Evolutionary conservation across 2,329 filamentous ascomycete species (phyloP).

Genomic region (Corinectria fuckeliana): DNA sequence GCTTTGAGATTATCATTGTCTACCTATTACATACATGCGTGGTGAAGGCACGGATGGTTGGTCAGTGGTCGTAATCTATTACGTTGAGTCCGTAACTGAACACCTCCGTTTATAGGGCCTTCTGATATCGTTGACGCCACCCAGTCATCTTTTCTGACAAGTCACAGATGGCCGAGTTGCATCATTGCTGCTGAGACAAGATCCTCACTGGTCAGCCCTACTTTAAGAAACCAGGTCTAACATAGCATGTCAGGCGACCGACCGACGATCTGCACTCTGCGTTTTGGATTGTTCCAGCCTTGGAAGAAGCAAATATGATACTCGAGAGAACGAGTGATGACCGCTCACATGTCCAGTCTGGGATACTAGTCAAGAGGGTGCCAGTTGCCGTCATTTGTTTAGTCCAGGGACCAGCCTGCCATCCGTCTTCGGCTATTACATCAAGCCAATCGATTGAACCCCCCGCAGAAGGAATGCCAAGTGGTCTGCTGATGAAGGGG

Average conservation of each 20-base stretch:
- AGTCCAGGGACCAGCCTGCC: conserved; percentile 15
- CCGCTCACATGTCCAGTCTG: conserved; percentile 4
- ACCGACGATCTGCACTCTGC: conserved; percentile 18
- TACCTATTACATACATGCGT: too few relatives aligned
- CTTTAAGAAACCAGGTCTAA: conserved; percentile 12
- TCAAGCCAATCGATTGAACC: conserved; percentile 2
- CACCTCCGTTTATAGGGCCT: not conserved
- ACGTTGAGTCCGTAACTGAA: not conserved
- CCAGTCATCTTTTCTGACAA: not conserved
- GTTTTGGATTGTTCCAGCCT: not conserved
- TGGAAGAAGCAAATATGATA: conserved; percentile 4
- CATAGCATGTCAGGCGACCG: conserved; percentile 25
- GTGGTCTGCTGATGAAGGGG: conserved; percentile 8
- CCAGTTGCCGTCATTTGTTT: conserved; percentile 13
- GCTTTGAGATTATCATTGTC: too few relatives aligned
- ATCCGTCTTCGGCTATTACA: not conserved
- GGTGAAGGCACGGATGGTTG: too few relatives aligned
- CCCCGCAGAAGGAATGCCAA: conserved; percentile 7
- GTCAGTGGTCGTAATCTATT: not conserved
- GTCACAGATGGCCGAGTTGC: not conserved
- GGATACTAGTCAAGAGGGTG: conserved; percentile 7
- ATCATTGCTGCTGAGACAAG: not conserved
- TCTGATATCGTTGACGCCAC: not conserved
- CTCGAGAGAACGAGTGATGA: not conserved
- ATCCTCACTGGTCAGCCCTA: not conserved